Percentiles rank a stretch among this genome's conserved stretches.
These are phyloP conservation scores for Yamadazyma ubonensis DNA, from an alignment of 805 yeast species.

Conservation along the genomic window DNA sequence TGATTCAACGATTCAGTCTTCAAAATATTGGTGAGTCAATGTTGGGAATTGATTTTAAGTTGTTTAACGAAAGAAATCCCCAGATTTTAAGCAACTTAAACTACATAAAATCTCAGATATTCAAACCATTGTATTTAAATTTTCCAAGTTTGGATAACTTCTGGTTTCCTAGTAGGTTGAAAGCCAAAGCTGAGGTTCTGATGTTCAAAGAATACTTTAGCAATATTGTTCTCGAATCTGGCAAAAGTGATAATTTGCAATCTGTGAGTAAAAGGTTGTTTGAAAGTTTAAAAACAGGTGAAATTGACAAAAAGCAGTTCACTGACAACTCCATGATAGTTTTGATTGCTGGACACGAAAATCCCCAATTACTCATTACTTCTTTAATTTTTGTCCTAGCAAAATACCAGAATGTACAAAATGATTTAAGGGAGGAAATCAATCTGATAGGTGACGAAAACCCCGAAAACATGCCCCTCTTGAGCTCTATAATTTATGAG, in stretches of 20 bases:
- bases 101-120: conserved; percentile 50
- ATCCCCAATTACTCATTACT: conserved; percentile 53
- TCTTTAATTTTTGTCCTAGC: conserved; percentile 48
- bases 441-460: background rate
- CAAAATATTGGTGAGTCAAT: conserved; percentile 52
- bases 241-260: conserved; percentile 6
- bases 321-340: conserved; percentile 54
- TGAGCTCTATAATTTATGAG: conserved; percentile 43
- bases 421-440: conserved; percentile 22
- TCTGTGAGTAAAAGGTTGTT: conserved; percentile 44
- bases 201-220: conserved; percentile 39
- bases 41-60: conserved; percentile 46
- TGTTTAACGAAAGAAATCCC: conserved; percentile 16
- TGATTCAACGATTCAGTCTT: conserved; percentile 42
- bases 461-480: conserved; percentile 17
- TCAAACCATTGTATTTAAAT: conserved; percentile 52
- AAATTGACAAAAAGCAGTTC: conserved; percentile 46
- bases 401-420: conserved; percentile 38
- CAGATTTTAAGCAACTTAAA: conserved; percentile 40
- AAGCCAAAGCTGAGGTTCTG: conserved; percentile 43
- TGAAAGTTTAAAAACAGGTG: conserved; percentile 35
- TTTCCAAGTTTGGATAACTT: conserved; percentile 54
- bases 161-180: conserved; percentile 47
- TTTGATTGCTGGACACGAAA: conserved; percentile 63
- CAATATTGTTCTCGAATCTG: conserved; percentile 27